phyloP scores from a whole-genome alignment of 148 eudicot species.

The Suaeda aralocaspica region DNA sequence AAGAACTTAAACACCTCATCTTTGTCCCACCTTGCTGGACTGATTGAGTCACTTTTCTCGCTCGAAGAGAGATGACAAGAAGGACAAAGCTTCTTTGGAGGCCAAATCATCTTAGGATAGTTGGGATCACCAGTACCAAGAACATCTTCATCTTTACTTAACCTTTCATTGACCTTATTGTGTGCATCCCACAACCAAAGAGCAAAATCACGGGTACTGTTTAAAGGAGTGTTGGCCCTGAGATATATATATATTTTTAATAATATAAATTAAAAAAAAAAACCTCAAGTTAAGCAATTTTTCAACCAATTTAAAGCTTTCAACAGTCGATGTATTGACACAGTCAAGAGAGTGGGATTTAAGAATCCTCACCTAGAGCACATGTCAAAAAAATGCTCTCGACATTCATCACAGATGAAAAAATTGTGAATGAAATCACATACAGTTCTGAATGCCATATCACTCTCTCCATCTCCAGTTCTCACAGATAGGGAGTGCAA shows the following conservation, averaged over 20 bases:
- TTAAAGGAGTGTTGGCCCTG: slow-evolving; percentile 73
- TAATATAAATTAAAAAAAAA: neutral
- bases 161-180: slow-evolving; percentile 76
- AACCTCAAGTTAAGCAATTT: slow-evolving; percentile 13
- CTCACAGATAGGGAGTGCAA: slow-evolving; percentile 93
- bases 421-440: slow-evolving; percentile 83
- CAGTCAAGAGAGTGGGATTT: slow-evolving; percentile 5
- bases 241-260: no score
- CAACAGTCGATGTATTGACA: neutral
- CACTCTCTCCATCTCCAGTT: slow-evolving; percentile 84
- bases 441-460: slow-evolving; percentile 61
- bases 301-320: neutral
- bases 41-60: slow-evolving; percentile 21
- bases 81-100: slow-evolving; percentile 83
- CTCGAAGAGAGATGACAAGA: slow-evolving; percentile 47
- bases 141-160: slow-evolving; percentile 67
- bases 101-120: slow-evolving; percentile 86
- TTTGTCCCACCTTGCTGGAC: slow-evolving; percentile 50
- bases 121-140: slow-evolving; percentile 65
- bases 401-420: slow-evolving; percentile 92
- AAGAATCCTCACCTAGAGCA: slow-evolving; percentile 67
- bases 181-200: slow-evolving; percentile 95
- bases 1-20: slow-evolving; percentile 78
- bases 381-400: slow-evolving; percentile 84
- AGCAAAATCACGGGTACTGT: slow-evolving; percentile 64